These are phyloP conservation scores for Rhamnella rubrinervis DNA, from an alignment of 331 rosid genomes.

Conservation along the genomic window DNA sequence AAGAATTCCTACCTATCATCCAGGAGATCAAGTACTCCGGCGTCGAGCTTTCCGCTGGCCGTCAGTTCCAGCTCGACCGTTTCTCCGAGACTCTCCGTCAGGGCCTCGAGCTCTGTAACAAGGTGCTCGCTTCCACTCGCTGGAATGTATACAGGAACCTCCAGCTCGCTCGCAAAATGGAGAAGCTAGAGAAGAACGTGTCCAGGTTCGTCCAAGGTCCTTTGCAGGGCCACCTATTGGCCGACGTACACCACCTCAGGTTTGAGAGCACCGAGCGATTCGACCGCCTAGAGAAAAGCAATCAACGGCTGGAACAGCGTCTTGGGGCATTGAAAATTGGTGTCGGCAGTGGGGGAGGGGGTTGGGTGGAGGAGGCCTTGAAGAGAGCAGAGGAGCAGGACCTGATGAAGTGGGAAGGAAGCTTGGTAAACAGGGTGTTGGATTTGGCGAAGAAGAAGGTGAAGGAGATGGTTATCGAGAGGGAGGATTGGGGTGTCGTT, in stretches of 20 bases:
- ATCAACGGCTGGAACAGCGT: constrained; percentile 42
- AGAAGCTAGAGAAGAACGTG: constrained; percentile 65
- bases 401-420: constrained; percentile 32
- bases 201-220: constrained; percentile 52
- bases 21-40: constrained; percentile 82
- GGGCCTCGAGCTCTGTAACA: constrained; percentile 61
- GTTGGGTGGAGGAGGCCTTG: constrained; percentile 68
- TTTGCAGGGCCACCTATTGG: constrained; percentile 61
- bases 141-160: constrained; percentile 83
- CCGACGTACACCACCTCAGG: constrained; percentile 67
- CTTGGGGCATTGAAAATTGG: constrained; percentile 68
- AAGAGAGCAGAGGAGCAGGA: constrained; percentile 55
- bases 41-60: constrained; percentile 52
- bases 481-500: constrained; percentile 45
- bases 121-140: constrained; percentile 52
- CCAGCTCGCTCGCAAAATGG: constrained; percentile 67
- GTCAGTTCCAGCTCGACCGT: constrained; percentile 65
- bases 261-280: constrained; percentile 53
- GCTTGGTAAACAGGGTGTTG: constrained; percentile 44
- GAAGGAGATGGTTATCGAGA: constrained; percentile 51
- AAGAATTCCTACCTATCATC: constrained; percentile 49
- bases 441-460: constrained; percentile 71
- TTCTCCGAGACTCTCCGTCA: constrained; percentile 53
- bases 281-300: constrained; percentile 46
- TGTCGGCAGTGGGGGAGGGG: constrained; percentile 43